A percentile compares a stretch with the other conserved stretches of the same genome.
These are phyloP conservation scores for Nematodospora valgi DNA, from an alignment of 805 yeast species.

Conservation along the genomic window DNA sequence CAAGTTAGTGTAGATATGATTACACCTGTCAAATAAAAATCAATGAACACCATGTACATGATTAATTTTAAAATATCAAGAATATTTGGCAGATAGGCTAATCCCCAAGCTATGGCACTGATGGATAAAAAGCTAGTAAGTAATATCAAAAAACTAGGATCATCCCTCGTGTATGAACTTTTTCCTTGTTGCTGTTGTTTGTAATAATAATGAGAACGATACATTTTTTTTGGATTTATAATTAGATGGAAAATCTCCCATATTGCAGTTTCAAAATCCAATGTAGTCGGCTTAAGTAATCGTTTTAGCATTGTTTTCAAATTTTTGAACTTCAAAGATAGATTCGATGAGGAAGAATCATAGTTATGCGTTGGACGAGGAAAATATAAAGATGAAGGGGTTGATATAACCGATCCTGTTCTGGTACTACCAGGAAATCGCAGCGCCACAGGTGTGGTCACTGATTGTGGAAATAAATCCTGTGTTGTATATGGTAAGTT, in stretches of 20 bases:
- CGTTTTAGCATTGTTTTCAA: slow-evolving; percentile 31
- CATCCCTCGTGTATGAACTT: slow-evolving; percentile 84
- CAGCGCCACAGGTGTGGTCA: slow-evolving; percentile 16
- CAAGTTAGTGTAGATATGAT: slow-evolving; percentile 71
- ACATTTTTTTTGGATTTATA: slow-evolving; percentile 75
- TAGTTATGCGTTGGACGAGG: slow-evolving; percentile 2
- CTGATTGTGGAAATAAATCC: slow-evolving; percentile 35
- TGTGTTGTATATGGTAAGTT: slow-evolving; percentile 42
- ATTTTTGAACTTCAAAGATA: slow-evolving; percentile 16
- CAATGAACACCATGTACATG: slow-evolving; percentile 79
- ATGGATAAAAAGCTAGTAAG: slow-evolving; percentile 62
- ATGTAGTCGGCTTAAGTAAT: slow-evolving; percentile 65
- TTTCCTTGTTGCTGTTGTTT: slow-evolving; percentile 58
- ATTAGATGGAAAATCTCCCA: slow-evolving; percentile 85
- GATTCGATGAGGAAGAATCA: neutral
- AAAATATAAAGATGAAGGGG: slow-evolving; percentile 12
- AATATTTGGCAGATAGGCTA: slow-evolving; percentile 67
- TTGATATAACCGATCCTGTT: slow-evolving; percentile 21
- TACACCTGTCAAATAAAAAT: slow-evolving; percentile 69
- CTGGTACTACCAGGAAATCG: slow-evolving; percentile 10
- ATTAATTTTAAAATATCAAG: slow-evolving; percentile 62
- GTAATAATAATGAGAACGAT: slow-evolving; percentile 69
- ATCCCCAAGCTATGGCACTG: slow-evolving; percentile 88
- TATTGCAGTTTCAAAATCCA: slow-evolving; percentile 88
- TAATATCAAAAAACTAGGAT: slow-evolving; percentile 81